A percentile compares a stretch with the other conserved stretches of the same genome.
These are phyloP conservation scores for Aspergillus aculeatinus DNA, from an alignment of 2,329 filamentous ascomycete genomes.

Conservation along the genomic window DNA sequence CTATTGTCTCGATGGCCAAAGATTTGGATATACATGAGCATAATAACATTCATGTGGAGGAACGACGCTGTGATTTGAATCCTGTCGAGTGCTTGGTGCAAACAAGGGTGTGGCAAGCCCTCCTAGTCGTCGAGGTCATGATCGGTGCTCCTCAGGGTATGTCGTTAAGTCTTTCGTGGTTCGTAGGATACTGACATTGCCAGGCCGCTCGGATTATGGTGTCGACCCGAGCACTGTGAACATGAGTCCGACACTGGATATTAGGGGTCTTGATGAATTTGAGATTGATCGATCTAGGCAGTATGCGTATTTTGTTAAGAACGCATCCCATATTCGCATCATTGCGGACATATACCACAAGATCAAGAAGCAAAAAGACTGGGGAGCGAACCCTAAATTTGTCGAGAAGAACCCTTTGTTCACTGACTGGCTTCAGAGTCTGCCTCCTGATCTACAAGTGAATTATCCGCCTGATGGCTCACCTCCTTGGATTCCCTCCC, in stretches of 20 bases:
- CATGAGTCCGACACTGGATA: conserved; percentile 63
- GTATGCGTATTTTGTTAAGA: conserved; percentile 75
- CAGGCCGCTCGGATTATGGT: conserved; percentile 74
- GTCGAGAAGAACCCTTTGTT: conserved; percentile 76
- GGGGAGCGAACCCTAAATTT: conserved; percentile 83
- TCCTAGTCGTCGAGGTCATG: conserved; percentile 86
- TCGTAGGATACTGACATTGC: conserved; percentile 17
- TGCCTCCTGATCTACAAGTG: conserved; percentile 76
- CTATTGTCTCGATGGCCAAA: conserved; percentile 88
- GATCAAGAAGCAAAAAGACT: conserved; percentile 75
- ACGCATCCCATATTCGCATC: conserved; percentile 73
- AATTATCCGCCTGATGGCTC: conserved; percentile 75
- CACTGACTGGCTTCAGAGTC: conserved; percentile 69
- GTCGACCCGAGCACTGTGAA: conserved; percentile 76
- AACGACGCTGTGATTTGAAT: conserved; percentile 66
- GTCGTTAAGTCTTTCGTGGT: conserved; percentile 10
- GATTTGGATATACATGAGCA: conserved; percentile 89
- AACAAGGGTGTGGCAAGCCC: conserved; percentile 84
- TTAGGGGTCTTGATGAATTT: conserved; percentile 67
- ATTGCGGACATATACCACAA: conserved; percentile 74
- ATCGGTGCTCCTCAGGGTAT: conserved; percentile 88
- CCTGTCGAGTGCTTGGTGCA: conserved; percentile 77
- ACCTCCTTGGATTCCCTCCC: conserved; percentile 78
- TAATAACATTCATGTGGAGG: conserved; percentile 71
- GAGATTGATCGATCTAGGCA: conserved; percentile 80